A percentile compares a stretch with the other conserved stretches of the same genome.
Evolutionary conservation across 768 basidiomycete genomes (phyloP).

Genomic region (Boletus sp.): DNA sequence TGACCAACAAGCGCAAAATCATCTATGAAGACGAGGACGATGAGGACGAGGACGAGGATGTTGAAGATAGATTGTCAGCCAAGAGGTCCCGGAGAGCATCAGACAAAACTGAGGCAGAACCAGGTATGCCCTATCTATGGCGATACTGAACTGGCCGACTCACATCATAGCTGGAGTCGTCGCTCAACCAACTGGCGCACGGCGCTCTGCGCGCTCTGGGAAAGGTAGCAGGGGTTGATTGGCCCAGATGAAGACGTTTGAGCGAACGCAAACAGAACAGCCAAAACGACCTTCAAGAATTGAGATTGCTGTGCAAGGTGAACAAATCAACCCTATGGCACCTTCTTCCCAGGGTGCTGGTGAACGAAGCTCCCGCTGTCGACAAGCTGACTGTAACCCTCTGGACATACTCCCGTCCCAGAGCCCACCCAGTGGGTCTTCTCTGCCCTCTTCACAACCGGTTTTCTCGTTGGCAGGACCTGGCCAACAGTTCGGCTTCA

Average conservation of each 20-base stretch:
- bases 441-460: background rate
- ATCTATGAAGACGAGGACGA: background rate
- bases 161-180: background rate
- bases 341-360: background rate
- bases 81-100: background rate
- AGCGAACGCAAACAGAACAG: background rate
- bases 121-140: background rate
- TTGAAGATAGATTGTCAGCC: background rate
- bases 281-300: background rate
- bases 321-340: constrained; percentile 9
- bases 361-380: background rate
- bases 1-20: background rate
- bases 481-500: background rate
- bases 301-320: background rate
- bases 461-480: background rate
- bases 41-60: background rate
- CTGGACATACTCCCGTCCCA: background rate
- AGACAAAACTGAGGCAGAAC: too few species aligned
- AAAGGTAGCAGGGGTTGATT: constrained; percentile 2
- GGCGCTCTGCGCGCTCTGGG: background rate
- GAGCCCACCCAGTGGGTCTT: background rate
- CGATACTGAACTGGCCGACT: background rate
- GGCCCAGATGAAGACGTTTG: background rate
- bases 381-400: background rate
- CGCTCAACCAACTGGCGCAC: background rate